These are phyloP conservation scores for Pulicaria dysenterica DNA, from an alignment of 129 eudicot species.

Conservation along the genomic window DNA sequence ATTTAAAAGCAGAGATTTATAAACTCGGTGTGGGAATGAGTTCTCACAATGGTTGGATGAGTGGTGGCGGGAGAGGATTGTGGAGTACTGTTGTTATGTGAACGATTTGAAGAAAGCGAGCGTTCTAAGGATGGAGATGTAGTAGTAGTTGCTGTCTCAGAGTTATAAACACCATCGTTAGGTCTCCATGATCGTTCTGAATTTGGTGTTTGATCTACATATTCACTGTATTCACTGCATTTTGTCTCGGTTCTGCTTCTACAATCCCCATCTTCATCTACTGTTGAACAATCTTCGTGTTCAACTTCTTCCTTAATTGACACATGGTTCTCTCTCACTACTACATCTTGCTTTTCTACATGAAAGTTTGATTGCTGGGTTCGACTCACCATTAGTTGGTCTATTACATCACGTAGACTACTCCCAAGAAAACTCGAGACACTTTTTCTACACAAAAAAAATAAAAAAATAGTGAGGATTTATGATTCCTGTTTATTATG, in stretches of 20 bases:
- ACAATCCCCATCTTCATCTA: slow-evolving; percentile 37
- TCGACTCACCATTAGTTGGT: slow-evolving; percentile 60
- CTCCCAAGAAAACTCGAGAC: slow-evolving; percentile 78
- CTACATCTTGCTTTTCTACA: slow-evolving; percentile 12
- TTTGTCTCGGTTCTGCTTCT: slow-evolving; percentile 33
- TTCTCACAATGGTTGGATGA: slow-evolving; percentile 55
- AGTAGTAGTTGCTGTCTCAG: slow-evolving; percentile 31
- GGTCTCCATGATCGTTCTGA: slow-evolving; percentile 43
- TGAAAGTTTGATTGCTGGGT: slow-evolving; percentile 29
- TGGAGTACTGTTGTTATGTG: slow-evolving; percentile 35
- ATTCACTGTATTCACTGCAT: slow-evolving; percentile 37
- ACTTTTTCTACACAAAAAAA: slow-evolving; percentile 50
- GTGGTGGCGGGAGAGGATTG: slow-evolving; percentile 27
- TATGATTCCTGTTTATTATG: not conserved
- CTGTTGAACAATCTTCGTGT: slow-evolving; percentile 22
- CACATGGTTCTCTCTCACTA: slow-evolving; percentile 2
- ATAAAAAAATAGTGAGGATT: not conserved
- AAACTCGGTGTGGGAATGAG: not conserved
- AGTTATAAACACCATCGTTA: slow-evolving; percentile 37
- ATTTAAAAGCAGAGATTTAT: not conserved
- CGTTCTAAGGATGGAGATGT: slow-evolving; percentile 50
- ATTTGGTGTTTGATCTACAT: slow-evolving; percentile 37
- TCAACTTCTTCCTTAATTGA: slow-evolving; percentile 8
- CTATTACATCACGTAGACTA: slow-evolving; percentile 61
- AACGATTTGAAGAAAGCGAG: slow-evolving; percentile 31